These are phyloP conservation scores for Fusarium annulatum DNA, from an alignment of 2,329 filamentous ascomycete species.

Conservation along the genomic window DNA sequence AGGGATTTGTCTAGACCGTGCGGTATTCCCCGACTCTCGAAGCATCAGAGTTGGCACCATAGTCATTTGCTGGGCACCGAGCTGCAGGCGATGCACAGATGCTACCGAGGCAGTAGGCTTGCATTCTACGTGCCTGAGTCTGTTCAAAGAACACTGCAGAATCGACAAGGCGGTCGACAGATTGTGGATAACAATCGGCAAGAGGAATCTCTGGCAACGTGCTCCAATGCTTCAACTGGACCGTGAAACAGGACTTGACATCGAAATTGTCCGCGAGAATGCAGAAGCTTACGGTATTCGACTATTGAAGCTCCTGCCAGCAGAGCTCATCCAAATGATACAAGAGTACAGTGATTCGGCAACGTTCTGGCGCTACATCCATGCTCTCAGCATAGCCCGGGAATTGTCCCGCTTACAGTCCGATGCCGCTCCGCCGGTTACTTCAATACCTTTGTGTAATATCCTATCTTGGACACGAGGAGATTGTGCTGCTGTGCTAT, in stretches of 20 bases:
- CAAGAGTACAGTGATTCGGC: slow-evolving; percentile 1
- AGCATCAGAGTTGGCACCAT: not conserved
- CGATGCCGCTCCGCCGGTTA: not conserved
- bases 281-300: not conserved
- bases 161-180: not conserved
- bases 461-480: slow-evolving; percentile 9
- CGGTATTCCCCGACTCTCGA: not conserved
- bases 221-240: slow-evolving; percentile 8
- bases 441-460: not conserved
- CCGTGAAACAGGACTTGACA: not conserved
- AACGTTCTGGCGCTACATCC: slow-evolving; percentile 11
- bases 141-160: slow-evolving; percentile 2
- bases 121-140: not conserved
- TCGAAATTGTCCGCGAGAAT: slow-evolving; percentile 12
- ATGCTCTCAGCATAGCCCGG: slow-evolving; percentile 1
- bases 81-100: slow-evolving; percentile 2
- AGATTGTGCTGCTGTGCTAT: not conserved
- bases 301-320: not conserved
- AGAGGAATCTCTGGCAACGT: slow-evolving; percentile 2
- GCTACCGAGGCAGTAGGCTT: not conserved
- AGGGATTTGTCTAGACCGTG: not conserved
- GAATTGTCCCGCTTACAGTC: not conserved
- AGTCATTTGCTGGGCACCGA: not conserved
- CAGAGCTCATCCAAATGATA: slow-evolving; percentile 10
- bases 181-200: slow-evolving; percentile 2